Percentiles rank a stretch among this genome's conserved stretches.
These are phyloP conservation scores for Solanum rostratum DNA, from an alignment of 257 asterid species.

Conservation along the genomic window DNA sequence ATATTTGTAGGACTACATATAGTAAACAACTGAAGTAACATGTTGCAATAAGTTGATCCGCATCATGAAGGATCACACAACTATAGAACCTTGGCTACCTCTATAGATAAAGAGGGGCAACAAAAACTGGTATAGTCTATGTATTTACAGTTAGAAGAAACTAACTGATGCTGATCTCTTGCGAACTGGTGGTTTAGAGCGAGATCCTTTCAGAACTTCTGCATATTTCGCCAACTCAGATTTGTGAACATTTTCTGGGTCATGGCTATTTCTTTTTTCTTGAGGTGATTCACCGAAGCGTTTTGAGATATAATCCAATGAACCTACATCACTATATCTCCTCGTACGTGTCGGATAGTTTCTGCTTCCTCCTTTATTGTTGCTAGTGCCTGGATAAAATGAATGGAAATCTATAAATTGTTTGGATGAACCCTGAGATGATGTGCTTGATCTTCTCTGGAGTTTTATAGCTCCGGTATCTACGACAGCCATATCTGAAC, in stretches of 20 bases:
- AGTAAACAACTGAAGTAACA: neutral
- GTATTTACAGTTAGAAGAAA: slow-evolving; percentile 12
- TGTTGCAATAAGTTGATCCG: neutral
- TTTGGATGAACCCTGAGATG: slow-evolving; percentile 32
- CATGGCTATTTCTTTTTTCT: neutral
- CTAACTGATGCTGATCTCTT: slow-evolving; percentile 44
- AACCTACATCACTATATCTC: neutral
- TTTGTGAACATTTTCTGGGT: slow-evolving; percentile 24
- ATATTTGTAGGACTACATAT: neutral
- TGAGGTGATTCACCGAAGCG: neutral
- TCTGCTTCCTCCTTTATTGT: slow-evolving; percentile 19
- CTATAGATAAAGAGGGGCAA: neutral
- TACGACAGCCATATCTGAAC: slow-evolving; percentile 2
- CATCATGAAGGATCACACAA: neutral
- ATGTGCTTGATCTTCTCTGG: slow-evolving; percentile 17
- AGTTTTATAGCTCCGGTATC: slow-evolving; percentile 14
- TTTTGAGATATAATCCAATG: neutral
- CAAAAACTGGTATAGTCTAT: neutral
- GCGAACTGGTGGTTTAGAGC: slow-evolving; percentile 12
- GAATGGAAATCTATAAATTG: slow-evolving; percentile 19
- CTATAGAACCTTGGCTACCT: neutral
- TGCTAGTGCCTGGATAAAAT: slow-evolving; percentile 14
- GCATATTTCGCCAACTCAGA: slow-evolving; percentile 68
- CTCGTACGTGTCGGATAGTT: slow-evolving; percentile 6
- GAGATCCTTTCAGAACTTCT: slow-evolving; percentile 53